Percentiles rank a stretch among this genome's conserved stretches.
Evolutionary conservation across 2,329 filamentous ascomycete species (phyloP).

Genomic region (Diaporthe aspalathi): DNA sequence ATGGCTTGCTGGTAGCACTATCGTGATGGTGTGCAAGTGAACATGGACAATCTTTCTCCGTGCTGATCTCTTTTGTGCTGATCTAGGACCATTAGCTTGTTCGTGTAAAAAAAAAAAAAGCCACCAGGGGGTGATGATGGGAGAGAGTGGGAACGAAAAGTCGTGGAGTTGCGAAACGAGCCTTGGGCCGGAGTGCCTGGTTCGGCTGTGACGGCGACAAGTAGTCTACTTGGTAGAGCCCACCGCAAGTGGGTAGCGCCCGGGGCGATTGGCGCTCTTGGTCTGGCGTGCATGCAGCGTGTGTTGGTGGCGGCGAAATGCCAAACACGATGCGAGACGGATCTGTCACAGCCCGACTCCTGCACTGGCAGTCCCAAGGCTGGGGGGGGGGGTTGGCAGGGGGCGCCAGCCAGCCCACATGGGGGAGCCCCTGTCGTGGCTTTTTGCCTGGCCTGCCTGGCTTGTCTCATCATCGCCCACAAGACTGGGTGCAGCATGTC

Average conservation of each 20-base stretch:
- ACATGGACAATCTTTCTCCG: neutral
- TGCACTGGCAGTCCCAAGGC: conserved; percentile 36
- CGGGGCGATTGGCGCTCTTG: conserved; percentile 27
- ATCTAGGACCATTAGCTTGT: conserved; percentile 3
- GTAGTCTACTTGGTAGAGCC: too few species aligned
- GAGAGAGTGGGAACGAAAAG: neutral
- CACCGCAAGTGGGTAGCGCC: conserved; percentile 12
- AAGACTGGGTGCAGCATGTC: neutral
- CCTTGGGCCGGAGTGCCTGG: neutral
- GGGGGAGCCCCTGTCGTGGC: conserved; percentile 10
- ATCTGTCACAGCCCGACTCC: conserved; percentile 57
- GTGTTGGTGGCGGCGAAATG: conserved; percentile 45
- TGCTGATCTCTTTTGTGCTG: conserved; percentile 4
- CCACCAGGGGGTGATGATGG: neutral
- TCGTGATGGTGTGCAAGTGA: neutral
- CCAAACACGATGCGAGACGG: conserved; percentile 62
- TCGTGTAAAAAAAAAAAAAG: too few species aligned
- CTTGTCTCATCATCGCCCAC: conserved; percentile 32
- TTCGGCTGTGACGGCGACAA: conserved; percentile 10
- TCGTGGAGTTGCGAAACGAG: conserved; percentile 5
- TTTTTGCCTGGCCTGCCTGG: conserved; percentile 29
- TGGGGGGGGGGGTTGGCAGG: too few species aligned
- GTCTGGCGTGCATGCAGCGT: neutral
- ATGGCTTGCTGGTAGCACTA: neutral
- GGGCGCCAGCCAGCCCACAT: neutral